A percentile compares a stretch with the other conserved stretches of the same genome.
Evolutionary conservation across 495 filamentous ascomycete genomes (phyloP).

Genomic region (Symbiotaphrina buchneri): DNA sequence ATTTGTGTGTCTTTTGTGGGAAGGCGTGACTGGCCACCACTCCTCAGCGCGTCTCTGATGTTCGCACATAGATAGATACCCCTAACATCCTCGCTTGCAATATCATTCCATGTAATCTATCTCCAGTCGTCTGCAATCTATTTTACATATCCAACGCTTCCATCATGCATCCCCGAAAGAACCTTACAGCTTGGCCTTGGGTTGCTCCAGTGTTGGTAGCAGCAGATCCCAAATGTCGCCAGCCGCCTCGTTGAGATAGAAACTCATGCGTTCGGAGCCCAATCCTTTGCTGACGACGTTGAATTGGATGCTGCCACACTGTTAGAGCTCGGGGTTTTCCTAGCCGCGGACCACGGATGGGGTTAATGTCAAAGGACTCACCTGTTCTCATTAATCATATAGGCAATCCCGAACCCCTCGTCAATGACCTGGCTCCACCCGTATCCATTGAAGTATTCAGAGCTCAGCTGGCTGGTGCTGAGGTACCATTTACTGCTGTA

Average conservation of each 20-base stretch:
- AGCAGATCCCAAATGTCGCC: slow-evolving; percentile 76
- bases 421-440: slow-evolving; percentile 98
- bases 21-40: no score
- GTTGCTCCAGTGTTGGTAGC: slow-evolving; percentile 54
- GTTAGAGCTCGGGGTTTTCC: slow-evolving; percentile 19
- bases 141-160: slow-evolving; percentile 1
- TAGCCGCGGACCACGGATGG: background rate
- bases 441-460: slow-evolving; percentile 97
- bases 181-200: slow-evolving; percentile 73
- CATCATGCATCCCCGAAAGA: no score
- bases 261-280: slow-evolving; percentile 79
- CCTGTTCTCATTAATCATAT: slow-evolving; percentile 99
- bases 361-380: slow-evolving; percentile 8
- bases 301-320: slow-evolving; percentile 57
- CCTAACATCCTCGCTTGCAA: background rate
- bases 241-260: slow-evolving; percentile 84
- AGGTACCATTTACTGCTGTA: slow-evolving; percentile 86
- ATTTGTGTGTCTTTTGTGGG: no score
- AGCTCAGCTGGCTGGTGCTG: slow-evolving; percentile 71
- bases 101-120: background rate
- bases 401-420: slow-evolving; percentile 89
- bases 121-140: background rate
- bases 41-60: no score
- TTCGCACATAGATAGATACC: no score
- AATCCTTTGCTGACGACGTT: slow-evolving; percentile 92